phyloP scores from a whole-genome alignment of 306 rosid genomes.

The Cicer bijugum region DNA sequence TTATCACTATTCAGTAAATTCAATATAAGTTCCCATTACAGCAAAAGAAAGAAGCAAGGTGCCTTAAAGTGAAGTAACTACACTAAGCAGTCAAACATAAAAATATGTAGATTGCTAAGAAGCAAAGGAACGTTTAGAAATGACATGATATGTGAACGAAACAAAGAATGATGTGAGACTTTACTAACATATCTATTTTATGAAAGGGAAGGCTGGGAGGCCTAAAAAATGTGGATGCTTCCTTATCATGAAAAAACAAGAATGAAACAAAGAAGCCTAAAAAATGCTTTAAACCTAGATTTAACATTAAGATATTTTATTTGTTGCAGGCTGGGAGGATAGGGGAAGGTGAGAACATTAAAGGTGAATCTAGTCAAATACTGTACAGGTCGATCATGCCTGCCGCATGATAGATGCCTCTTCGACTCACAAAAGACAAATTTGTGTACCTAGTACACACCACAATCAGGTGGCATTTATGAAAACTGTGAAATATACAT shows the following conservation, averaged over 20 bases:
- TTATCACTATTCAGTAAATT: constrained; percentile 25
- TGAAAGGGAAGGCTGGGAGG: neutral
- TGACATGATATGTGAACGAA: neutral
- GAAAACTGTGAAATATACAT: constrained; percentile 35
- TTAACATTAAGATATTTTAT: constrained; percentile 18
- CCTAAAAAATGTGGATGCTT: neutral
- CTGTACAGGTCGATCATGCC: constrained; percentile 12
- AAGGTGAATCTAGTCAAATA: constrained; percentile 21
- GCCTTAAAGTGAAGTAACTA: constrained; percentile 6
- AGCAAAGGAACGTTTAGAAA: constrained; percentile 2
- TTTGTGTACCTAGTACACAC: constrained; percentile 4
- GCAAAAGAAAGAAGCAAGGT: constrained; percentile 23
- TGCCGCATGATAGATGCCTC: neutral
- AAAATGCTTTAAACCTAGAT: constrained; percentile 18
- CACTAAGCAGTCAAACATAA: constrained; percentile 2
- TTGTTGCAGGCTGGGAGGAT: constrained; percentile 12
- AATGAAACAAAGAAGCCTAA: neutral
- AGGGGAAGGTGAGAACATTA: constrained; percentile 11
- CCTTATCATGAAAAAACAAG: no score
- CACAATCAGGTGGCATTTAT: constrained; percentile 2
- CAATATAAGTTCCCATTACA: neutral
- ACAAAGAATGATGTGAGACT: neutral
- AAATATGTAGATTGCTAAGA: neutral
- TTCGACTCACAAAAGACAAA: constrained; percentile 7
- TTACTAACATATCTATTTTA: neutral